Conservation (phyloP, 2,329 filamentous ascomycete genomes). For the Blastomyces emzantsi region DNA sequence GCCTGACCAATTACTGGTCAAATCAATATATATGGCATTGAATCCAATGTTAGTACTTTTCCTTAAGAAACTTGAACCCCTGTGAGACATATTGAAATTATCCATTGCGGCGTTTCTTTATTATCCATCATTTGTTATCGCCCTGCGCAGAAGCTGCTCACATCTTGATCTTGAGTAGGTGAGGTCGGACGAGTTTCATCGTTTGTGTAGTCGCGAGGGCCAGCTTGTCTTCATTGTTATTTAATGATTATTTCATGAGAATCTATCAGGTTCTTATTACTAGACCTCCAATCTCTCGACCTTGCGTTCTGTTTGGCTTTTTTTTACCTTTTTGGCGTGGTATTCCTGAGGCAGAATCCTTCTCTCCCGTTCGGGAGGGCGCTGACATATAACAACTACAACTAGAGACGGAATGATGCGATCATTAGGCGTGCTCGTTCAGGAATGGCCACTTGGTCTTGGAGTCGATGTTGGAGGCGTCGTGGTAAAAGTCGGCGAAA, state of each 20-base stretch:
- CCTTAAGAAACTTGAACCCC: background rate
- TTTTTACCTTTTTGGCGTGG: background rate
- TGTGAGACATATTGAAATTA: background rate
- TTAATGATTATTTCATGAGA: background rate
- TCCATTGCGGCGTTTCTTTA: background rate
- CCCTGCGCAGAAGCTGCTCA: background rate
- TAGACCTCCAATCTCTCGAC: background rate
- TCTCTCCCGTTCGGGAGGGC: background rate
- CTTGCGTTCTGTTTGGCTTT: background rate
- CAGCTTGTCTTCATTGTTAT: background rate
- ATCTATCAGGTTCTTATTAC: background rate
- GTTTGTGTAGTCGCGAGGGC: background rate
- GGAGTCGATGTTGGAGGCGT: slow-evolving; percentile 25
- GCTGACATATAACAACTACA: background rate
- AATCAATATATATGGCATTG: slow-evolving; percentile 24
- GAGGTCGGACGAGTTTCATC: too few relatives aligned
- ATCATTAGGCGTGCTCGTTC: slow-evolving; percentile 22
- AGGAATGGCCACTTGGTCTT: slow-evolving; percentile 24
- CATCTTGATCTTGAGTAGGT: background rate
- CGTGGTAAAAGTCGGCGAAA: slow-evolving; percentile 24
- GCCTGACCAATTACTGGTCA: slow-evolving; percentile 25
- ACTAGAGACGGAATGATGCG: slow-evolving; percentile 23
- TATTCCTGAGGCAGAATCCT: background rate
- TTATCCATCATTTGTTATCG: background rate
- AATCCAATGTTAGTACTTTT: slow-evolving; percentile 25